Percentiles rank a stretch among this genome's conserved stretches.
These are phyloP conservation scores for Aspergillus fructus DNA, from an alignment of 2,329 filamentous ascomycete species.

Conservation along the genomic window DNA sequence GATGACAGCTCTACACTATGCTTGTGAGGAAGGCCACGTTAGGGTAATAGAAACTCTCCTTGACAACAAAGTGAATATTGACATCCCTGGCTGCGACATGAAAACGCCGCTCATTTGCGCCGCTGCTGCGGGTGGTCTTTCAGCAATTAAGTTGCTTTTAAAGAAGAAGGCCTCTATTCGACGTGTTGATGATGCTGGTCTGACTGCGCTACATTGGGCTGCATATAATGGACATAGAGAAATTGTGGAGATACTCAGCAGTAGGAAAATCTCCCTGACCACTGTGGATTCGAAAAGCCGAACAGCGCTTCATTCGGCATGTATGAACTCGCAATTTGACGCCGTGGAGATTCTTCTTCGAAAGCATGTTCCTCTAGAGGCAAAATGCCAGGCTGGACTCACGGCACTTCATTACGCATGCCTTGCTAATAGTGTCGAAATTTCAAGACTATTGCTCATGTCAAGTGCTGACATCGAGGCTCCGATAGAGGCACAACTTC, in stretches of 20 bases:
- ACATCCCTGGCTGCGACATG: slow-evolving; percentile 30
- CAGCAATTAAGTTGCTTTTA: slow-evolving; percentile 30
- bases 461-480: slow-evolving; percentile 37
- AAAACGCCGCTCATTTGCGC: slow-evolving; percentile 40
- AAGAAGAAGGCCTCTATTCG: slow-evolving; percentile 31
- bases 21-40: slow-evolving; percentile 31
- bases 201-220: slow-evolving; percentile 42
- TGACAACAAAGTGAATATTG: slow-evolving; percentile 31
- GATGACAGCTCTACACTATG: slow-evolving; percentile 39
- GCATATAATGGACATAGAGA: slow-evolving; percentile 40
- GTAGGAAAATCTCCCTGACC: slow-evolving; percentile 28
- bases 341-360: slow-evolving; percentile 39
- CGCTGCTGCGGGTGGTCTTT: slow-evolving; percentile 30
- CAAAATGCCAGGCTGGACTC: slow-evolving; percentile 28
- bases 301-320: slow-evolving; percentile 38
- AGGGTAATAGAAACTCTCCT: slow-evolving; percentile 30
- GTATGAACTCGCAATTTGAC: slow-evolving; percentile 35
- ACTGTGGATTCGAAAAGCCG: slow-evolving; percentile 30
- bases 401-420: slow-evolving; percentile 42
- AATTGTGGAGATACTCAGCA: slow-evolving; percentile 32
- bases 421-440: slow-evolving; percentile 27
- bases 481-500: slow-evolving; percentile 24
- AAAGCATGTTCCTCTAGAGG: slow-evolving; percentile 29
- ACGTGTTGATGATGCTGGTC: slow-evolving; percentile 31
- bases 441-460: slow-evolving; percentile 34